Evolutionary conservation across 352 stramenopile genomes (phyloP), one percentile per base, ranked within the genome.

Genomic region (Pythium biforme): DNA sequence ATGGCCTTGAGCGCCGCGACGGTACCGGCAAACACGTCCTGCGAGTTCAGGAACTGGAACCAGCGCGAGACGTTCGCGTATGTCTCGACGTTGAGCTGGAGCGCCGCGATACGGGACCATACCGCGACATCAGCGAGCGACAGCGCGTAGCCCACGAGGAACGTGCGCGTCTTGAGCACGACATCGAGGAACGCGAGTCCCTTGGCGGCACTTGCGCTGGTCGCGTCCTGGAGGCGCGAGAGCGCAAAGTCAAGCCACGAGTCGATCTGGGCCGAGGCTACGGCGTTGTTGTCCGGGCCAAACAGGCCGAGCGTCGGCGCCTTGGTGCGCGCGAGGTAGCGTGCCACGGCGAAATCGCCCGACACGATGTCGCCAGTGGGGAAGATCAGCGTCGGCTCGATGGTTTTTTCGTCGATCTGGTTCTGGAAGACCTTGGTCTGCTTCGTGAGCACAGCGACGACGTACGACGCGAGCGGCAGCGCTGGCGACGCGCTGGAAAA

Each of bases 71-170:
- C 79, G 64, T 96, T 78, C 25, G 76, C 62, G 63, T 89, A 91
- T 23, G 73, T 50, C 10, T 68, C 55, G 25, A 88, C 66, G 31
- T 80, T 73, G 41, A 88, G 63, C 52, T 81, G 73, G 52, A 76
- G 59, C 29, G 72, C 67, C 8, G 69, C 39, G 4, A 98, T 29
- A 2, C 83, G 72, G 14, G 88, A 77, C 89, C 92, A 99, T 10
- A 99, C 68, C 8, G 90, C 92, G 43, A 99, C 79, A 79, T 99
- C 97, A 1, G 97, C 97, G 20, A 99, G 81, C 22, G 96, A 97
- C 10, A 99, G 64, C 7, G 80, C 81, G 70, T 97, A 81, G 34
- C 94, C 96, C 7, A 98, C 88, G 48, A 99, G 72, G 72, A 98
- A 99, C 4, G 96, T 99, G 45, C 86, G 76, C 12, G 80, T 79